Evolutionary conservation across 2,329 filamentous ascomycete genomes (phyloP), one percentile per base, ranked within the genome.

Genomic region (Xylaria sp.): DNA sequence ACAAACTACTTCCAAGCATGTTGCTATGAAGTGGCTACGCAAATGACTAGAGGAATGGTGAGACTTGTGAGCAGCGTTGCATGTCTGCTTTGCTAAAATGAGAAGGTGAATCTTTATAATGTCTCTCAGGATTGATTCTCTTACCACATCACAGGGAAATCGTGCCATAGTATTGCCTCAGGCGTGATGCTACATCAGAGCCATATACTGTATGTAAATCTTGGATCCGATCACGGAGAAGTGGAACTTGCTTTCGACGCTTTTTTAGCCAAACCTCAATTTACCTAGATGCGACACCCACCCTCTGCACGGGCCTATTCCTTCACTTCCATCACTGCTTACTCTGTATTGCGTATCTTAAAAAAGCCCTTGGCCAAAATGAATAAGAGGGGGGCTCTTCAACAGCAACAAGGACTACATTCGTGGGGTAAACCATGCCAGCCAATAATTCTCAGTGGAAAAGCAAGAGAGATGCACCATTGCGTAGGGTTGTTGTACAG

Each of bases 251-350:
- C 20, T 8, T 32, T 23, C 52, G 46, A 15, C 34, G 15, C 2
- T 58, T 46, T 32, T 56, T 34, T 28, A 52, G 15, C 23, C 46
- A 13, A 52, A 52, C 34, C 56, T 12, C 28, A 6, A 34, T 34
- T 18, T 55, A 10, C 28, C 18, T 20, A 1, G 28, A 25, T 52
- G 48, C 50, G 20, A 50, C 20, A 18, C 41, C 54, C 15, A 52
- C 59, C 52, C 20, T 63, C 59, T 34, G n/a, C 65, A 44, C 34
- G 46, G 37, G 7, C 59, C 32, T 32, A 34, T 41, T 37, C 37
- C 23, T 46, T 57, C 7, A 18, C 20, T 25, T 41, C 55, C 23
- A 15, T 41, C 15, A 54, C 51, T 54, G 51, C 28, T 54, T 54
- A 25, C 23, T 25, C 23, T 3, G 23, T 25, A 28, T 28, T 37